These are phyloP conservation scores for Saccharomycopsis babjevae DNA, from an alignment of 805 yeast genomes.

Conservation along the genomic window DNA sequence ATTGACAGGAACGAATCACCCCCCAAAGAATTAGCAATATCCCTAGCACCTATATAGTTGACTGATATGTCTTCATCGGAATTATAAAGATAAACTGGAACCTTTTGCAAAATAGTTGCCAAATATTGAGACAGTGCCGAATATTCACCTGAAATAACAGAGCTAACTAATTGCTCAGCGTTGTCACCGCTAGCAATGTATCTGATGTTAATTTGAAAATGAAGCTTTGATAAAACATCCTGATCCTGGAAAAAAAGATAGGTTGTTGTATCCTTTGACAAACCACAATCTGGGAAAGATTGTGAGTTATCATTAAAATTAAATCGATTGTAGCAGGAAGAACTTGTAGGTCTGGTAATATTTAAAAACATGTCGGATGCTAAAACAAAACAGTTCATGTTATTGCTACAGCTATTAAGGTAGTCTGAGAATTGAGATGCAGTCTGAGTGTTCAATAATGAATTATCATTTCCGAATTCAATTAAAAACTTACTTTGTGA, in stretches of 20 bases:
- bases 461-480: constrained; percentile 44
- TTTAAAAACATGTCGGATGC: constrained; percentile 41
- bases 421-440: background rate
- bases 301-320: background rate
- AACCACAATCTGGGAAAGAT: background rate
- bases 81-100: constrained; percentile 66
- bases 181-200: background rate
- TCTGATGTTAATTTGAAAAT: constrained; percentile 45
- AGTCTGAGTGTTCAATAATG: constrained; percentile 28
- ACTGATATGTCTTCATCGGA: constrained; percentile 89
- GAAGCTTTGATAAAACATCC: constrained; percentile 42
- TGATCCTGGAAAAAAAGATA: constrained; percentile 31
- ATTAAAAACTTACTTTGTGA: constrained; percentile 59
- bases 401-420: background rate
- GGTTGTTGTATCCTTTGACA: background rate
- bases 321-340: background rate
- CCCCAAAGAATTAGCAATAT: constrained; percentile 48
- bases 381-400: constrained; percentile 23
- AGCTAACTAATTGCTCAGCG: background rate
- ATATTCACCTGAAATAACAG: constrained; percentile 36
- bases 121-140: constrained; percentile 54
- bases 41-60: constrained; percentile 66
- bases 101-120: constrained; percentile 47
- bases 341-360: background rate
- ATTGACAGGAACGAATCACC: constrained; percentile 25